Evolutionary conservation across 169 alveolate species (phyloP).

Genomic region (Plasmodium coatneyi): DNA sequence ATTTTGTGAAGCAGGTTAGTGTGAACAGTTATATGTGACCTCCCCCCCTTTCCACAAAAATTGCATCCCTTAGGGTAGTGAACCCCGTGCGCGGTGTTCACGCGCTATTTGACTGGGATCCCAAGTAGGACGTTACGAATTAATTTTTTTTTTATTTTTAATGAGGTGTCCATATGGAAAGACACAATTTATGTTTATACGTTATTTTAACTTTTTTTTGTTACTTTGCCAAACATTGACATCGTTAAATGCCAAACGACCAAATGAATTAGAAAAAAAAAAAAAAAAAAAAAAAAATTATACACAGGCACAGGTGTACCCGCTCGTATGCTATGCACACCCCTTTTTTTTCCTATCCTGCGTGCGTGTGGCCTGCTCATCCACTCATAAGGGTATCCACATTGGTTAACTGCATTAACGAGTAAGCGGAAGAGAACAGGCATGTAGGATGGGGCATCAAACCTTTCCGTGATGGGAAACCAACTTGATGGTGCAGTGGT

Average conservation of each 20-base stretch:
- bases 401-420: neutral
- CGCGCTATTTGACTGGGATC: neutral
- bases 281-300: neutral
- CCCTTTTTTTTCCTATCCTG: neutral
- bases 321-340: neutral
- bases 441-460: neutral
- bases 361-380: neutral
- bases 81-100: neutral
- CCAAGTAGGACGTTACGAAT: neutral
- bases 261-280: neutral
- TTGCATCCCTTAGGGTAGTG: neutral
- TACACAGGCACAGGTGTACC: neutral
- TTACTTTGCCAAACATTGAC: neutral
- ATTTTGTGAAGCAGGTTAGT: neutral
- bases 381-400: neutral
- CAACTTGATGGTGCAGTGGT: neutral
- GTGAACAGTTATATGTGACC: neutral
- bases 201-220: neutral
- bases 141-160: neutral
- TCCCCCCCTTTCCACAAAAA: neutral
- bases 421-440: neutral
- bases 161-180: neutral
- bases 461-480: neutral
- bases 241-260: neutral
- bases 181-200: neutral